Percentiles rank a stretch among this genome's conserved stretches.
Evolutionary conservation across 2,329 filamentous ascomycete species (phyloP).

Genomic region (Diaporthe citri): DNA sequence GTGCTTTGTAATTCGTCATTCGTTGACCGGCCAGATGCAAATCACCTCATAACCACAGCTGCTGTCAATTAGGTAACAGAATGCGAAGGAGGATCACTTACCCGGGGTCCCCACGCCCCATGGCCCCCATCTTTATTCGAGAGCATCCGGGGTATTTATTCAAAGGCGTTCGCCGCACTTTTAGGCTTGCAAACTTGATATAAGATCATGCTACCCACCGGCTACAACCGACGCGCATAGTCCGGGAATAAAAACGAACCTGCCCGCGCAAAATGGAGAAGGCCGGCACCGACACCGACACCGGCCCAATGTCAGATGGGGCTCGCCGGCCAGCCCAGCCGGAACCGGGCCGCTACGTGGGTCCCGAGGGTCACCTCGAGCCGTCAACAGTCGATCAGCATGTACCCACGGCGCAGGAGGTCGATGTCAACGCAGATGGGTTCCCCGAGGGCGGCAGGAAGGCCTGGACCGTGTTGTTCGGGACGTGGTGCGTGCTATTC

Average conservation of each 20-base stretch:
- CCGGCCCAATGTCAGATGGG: neutral
- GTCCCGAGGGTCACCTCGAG: neutral
- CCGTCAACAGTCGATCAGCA: neutral
- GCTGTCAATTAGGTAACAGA: slow-evolving; percentile 26
- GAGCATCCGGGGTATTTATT: slow-evolving; percentile 20
- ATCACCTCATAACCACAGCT: slow-evolving; percentile 5
- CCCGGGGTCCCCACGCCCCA: slow-evolving; percentile 12
- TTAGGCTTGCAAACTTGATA: neutral
- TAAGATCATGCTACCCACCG: neutral
- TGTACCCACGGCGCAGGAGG: neutral
- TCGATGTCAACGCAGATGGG: slow-evolving; percentile 8
- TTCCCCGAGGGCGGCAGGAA: slow-evolving; percentile 47
- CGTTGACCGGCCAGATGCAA: neutral
- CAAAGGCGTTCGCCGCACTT: neutral
- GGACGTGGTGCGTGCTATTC: slow-evolving; percentile 56
- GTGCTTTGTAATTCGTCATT: neutral
- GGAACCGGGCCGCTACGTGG: neutral
- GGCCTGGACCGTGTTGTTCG: slow-evolving; percentile 56
- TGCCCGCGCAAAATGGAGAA: neutral
- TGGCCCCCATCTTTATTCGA: slow-evolving; percentile 19
- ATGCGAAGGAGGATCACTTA: slow-evolving; percentile 1
- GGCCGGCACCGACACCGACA: neutral
- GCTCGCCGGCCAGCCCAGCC: neutral
- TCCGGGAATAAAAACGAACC: neutral
- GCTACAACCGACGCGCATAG: neutral